These are phyloP conservation scores for Cercospora nicotianae DNA, from an alignment of 2,329 filamentous ascomycete species.

Conservation along the genomic window DNA sequence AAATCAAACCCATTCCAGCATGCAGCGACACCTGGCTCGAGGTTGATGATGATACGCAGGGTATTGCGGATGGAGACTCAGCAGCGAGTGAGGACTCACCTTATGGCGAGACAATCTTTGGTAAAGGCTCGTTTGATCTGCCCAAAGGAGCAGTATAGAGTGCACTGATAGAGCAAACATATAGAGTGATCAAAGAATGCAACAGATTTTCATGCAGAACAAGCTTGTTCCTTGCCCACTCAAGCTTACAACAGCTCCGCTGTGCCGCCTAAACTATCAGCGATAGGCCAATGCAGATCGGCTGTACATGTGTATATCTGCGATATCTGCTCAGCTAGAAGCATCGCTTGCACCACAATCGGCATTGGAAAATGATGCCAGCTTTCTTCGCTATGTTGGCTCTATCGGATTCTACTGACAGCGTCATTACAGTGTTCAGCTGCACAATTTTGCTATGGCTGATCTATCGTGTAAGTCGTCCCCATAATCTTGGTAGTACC, in stretches of 20 bases:
- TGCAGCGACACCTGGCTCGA: slow-evolving; percentile 77
- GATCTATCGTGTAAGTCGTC: slow-evolving; percentile 19
- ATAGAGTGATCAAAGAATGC: not conserved
- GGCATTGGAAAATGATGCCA: not conserved
- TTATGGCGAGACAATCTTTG: slow-evolving; percentile 16
- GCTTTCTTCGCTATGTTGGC: not conserved
- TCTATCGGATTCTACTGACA: not conserved
- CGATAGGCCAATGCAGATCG: not conserved
- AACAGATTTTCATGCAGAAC: not conserved
- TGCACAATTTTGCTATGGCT: not conserved
- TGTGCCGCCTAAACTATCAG: not conserved
- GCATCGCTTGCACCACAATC: not conserved
- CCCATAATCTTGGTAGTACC: not conserved
- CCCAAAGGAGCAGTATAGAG: slow-evolving; percentile 9
- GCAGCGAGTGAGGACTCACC: slow-evolving; percentile 18
- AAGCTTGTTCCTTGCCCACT: not conserved
- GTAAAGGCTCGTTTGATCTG: slow-evolving; percentile 15
- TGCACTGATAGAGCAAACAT: not conserved
- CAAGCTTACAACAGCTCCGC: not conserved
- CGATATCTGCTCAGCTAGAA: not conserved
- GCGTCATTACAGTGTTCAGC: not conserved
- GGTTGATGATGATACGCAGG: slow-evolving; percentile 60
- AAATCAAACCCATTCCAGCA: slow-evolving; percentile 69
- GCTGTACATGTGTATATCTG: not conserved
- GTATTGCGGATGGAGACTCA: slow-evolving; percentile 35